Evolutionary conservation across 306 rosid genomes (phyloP).

Genomic region (Mimosa pudica): DNA sequence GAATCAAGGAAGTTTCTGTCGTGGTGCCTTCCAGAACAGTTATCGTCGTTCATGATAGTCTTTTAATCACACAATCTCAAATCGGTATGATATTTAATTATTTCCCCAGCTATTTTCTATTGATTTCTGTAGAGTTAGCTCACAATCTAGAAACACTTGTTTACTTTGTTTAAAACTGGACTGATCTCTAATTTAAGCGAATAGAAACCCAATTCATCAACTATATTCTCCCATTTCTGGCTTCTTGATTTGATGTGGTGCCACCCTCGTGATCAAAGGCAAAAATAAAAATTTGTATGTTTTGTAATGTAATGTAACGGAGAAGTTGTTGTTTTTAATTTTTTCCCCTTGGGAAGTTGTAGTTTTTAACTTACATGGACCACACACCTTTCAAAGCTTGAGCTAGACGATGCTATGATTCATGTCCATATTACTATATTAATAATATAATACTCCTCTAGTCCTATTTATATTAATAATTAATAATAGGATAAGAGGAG

Average conservation of each 20-base stretch:
- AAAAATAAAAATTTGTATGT: neutral
- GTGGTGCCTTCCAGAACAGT: constrained; percentile 80
- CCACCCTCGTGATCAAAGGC: neutral
- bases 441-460: neutral
- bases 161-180: neutral
- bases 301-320: too few species aligned
- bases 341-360: neutral
- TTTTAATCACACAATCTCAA: constrained; percentile 73
- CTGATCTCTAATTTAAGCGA: neutral
- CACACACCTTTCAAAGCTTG: neutral
- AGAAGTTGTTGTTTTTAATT: neutral
- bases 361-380: neutral
- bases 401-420: neutral
- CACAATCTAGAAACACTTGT: too few species aligned
- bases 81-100: constrained; percentile 53
- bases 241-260: neutral
- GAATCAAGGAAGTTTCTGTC: constrained; percentile 72
- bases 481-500: too few species aligned
- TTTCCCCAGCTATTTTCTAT: neutral
- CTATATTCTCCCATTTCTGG: neutral
- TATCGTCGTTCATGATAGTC: constrained; percentile 74
- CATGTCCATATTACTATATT: neutral
- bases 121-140: too few species aligned
- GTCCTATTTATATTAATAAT: too few species aligned
- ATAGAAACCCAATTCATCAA: neutral